Base-by-base conservation (phyloP, 345 rosid genomes). In the Aquilaria yunnanensis region DNA sequence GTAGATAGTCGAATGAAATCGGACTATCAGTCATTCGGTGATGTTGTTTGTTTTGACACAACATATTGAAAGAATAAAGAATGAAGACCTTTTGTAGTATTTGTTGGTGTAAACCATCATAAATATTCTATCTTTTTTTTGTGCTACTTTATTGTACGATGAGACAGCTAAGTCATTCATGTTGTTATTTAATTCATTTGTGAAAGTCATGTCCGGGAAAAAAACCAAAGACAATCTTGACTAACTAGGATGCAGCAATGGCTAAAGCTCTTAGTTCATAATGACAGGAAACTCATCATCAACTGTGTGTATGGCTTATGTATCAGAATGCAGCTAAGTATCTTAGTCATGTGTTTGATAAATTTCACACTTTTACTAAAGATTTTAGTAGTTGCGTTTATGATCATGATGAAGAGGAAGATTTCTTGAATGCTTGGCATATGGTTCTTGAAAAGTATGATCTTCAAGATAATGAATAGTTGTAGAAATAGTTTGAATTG, bases 331-430 rank as follows among this genome's bases (percentile, higher is more conserved):
- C 47, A 5, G 54, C 55, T 3, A 61, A 61, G 31, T 13, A 61
- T 31, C 14, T 31, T 10, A 47, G 45, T 32, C 10, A 14, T 48
- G 31, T 14, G 9, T 61, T 61, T 61, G 23, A 32, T 29, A 46
- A 47, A 51, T 51, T 23, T 13, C 10, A 51, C 6, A n/a, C n/a
- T 5, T 57, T 54, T 45, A 51, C 32, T 14, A 9, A 41, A 10
- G 59, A 63, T 54, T 53, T 63, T 43, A 63, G 60, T 53, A 2
- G 46, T 1, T 54, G 59, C 41, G 67, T 54, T n/a, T 54, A 53
- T 63, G 67, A 45, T 54, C 14, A 54, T 63, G 59, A 63, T n/a
- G 59, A 63, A 8, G 67, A 63, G n/a, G 55, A 12, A 1, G 10
- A 55, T 14, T 64, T 46, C 45, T 0, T 54, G 12, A 14, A 8